Evolutionary conservation across 73 alveolate species (phyloP), one percentile per base, ranked within the genome.

Genomic region (Tetrahymena borealis): DNA sequence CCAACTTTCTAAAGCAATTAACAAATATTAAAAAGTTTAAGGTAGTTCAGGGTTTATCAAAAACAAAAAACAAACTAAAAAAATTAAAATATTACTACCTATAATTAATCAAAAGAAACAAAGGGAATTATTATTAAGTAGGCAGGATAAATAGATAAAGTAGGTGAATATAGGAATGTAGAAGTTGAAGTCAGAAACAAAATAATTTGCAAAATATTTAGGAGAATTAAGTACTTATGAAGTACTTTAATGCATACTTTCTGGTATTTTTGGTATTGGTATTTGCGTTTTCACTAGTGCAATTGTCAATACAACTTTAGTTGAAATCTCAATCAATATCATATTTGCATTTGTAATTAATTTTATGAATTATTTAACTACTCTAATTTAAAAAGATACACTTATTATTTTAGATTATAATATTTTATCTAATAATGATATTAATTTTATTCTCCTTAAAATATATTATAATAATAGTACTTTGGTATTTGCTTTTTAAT

Each of bases 221-320:
- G 85, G 85, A 18, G 85, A 60, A 35, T n/a, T 60, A 5, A 60
- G 85, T 28, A 60, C 85, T 60, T 60, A 60, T 60, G 85, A 60
- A 6, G 28, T 60, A 4, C 85, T 60, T 60, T n/a, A 79, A 39
- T 79, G 78, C 77, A 24, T 91, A 8, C 24, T 91, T 18, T 93
- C 91, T n/a, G 95, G 95, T 31, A 40, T 78, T 85, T 90, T 92
- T 15, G 95, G 95, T 11, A 78, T 92, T 78, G 43, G 43, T 24
- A 40, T 92, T 28, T 40, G 94, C 85, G 43, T 92, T 36, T 60
- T 60, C 37, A 60, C 85, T 5, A 60, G 85, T 9, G 85, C 85
- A 60, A 78, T 92, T 32, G 95, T 92, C 32, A 92, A 92, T 90
- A 79, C 94, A 18, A 85, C 95, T 78, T 40, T 92, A 43, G 95